A percentile compares a stretch with the other conserved stretches of the same genome.
Evolutionary conservation across 225 moss, liverwort and hornwort genomes (phyloP).

Genomic region (Asterella californica): DNA sequence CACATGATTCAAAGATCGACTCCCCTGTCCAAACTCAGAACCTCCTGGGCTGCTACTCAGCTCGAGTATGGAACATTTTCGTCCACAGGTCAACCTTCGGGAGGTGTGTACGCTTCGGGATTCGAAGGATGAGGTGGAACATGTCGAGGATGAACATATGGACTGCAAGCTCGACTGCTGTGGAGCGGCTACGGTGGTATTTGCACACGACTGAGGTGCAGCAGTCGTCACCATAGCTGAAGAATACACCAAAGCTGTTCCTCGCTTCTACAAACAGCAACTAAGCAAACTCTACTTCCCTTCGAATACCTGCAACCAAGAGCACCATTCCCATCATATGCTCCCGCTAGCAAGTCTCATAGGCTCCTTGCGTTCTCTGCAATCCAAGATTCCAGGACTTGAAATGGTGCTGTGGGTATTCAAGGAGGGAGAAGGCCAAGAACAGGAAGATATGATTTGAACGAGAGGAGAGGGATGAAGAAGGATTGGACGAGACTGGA

Average conservation of each 20-base stretch:
- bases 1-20: slow-evolving; percentile 10
- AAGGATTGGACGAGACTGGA: slow-evolving; percentile 12
- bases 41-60: slow-evolving; percentile 3
- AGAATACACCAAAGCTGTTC: background rate
- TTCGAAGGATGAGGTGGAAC: slow-evolving; percentile 2
- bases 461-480: background rate
- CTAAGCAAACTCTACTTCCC: background rate
- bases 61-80: background rate
- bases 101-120: background rate
- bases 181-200: background rate
- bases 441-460: background rate
- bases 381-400: background rate
- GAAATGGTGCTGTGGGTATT: background rate
- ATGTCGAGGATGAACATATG: background rate
- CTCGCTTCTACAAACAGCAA: background rate
- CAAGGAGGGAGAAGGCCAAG: background rate
- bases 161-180: slow-evolving; percentile 11
- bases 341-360: background rate
- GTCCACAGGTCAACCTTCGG: background rate
- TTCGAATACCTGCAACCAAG: background rate
- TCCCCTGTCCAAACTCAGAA: background rate
- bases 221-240: slow-evolving; percentile 23
- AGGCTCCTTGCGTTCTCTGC: background rate
- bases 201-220: slow-evolving; percentile 13
- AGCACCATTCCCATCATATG: background rate